Conservation (phyloP, 768 basidiomycete genomes). For the Pisolithus marmoratus region DNA sequence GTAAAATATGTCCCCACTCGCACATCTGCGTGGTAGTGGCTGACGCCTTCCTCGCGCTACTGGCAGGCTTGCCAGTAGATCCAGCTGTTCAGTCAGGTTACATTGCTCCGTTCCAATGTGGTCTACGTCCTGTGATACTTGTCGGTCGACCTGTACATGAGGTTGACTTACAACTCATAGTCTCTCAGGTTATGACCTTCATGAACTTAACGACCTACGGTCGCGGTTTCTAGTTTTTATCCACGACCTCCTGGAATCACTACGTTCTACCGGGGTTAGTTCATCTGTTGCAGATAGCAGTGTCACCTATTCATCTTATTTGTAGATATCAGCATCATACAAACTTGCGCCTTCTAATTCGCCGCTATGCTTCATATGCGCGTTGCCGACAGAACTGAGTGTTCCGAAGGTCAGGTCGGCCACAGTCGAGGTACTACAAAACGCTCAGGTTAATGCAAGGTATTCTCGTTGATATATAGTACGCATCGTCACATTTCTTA, state of each 20-base stretch:
- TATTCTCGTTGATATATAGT: slow-evolving; percentile 17
- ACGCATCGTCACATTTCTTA: slow-evolving; percentile 2
- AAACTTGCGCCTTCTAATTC: slow-evolving; percentile 56
- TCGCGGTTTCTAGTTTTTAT: slow-evolving; percentile 58
- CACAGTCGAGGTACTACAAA: slow-evolving; percentile 42
- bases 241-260: slow-evolving; percentile 54
- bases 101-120: slow-evolving; percentile 68
- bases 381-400: slow-evolving; percentile 39
- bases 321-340: slow-evolving; percentile 58
- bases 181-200: slow-evolving; percentile 52
- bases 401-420: slow-evolving; percentile 36
- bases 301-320: slow-evolving; percentile 5
- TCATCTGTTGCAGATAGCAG: background rate
- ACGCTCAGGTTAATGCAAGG: slow-evolving; percentile 38
- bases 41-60: slow-evolving; percentile 1
- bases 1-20: slow-evolving; percentile 29
- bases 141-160: slow-evolving; percentile 33
- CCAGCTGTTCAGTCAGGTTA: slow-evolving; percentile 47
- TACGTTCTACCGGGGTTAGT: slow-evolving; percentile 58
- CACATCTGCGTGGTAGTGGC: background rate
- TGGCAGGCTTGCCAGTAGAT: slow-evolving; percentile 42
- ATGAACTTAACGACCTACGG: slow-evolving; percentile 63
- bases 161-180: background rate
- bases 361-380: slow-evolving; percentile 54
- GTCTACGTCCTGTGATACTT: slow-evolving; percentile 51